Evolutionary conservation across 164 flowering plant genomes (phyloP).

Genomic region (Protea cynaroides): DNA sequence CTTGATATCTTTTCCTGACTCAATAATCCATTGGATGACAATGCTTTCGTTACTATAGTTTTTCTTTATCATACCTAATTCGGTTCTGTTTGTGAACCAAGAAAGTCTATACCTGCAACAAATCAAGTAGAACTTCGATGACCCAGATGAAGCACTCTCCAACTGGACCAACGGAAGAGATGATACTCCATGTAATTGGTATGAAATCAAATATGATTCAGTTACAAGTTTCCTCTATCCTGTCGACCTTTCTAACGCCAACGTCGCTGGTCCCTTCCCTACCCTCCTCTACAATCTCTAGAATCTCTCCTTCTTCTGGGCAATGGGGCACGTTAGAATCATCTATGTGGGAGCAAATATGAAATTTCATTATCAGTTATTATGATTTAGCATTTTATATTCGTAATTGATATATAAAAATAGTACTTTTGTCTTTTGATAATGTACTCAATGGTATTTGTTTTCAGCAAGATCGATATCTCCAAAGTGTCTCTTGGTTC

Average conservation of each 20-base stretch:
- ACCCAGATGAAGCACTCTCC: slow-evolving; percentile 52
- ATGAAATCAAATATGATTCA: slow-evolving; percentile 55
- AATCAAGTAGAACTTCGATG: slow-evolving; percentile 44
- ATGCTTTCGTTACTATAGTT: slow-evolving; percentile 15
- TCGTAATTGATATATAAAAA: too few species aligned
- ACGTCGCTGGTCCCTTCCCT: slow-evolving; percentile 82
- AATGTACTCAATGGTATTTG: too few species aligned
- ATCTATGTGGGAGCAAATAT: too few species aligned
- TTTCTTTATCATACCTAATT: slow-evolving; percentile 16
- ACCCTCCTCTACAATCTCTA: slow-evolving; percentile 57
- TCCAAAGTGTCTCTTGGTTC: too few species aligned
- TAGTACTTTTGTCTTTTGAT: too few species aligned
- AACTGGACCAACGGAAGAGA: slow-evolving; percentile 51
- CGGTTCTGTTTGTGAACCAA: slow-evolving; percentile 43
- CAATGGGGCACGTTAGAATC: too few species aligned
- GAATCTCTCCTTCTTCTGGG: too few species aligned
- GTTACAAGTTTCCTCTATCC: slow-evolving; percentile 38
- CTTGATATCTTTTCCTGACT: too few species aligned
- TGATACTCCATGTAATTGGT: slow-evolving; percentile 65
- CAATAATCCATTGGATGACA: too few species aligned
- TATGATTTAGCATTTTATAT: too few species aligned
- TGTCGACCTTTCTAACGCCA: slow-evolving; percentile 47
- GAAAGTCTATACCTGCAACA: slow-evolving; percentile 59
- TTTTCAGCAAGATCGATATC: too few species aligned
- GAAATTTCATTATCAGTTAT: too few species aligned